A percentile compares a stretch with the other conserved stretches of the same genome.
These are phyloP conservation scores for Annona cherimola DNA, from an alignment of 164 flowering plant species.

Conservation along the genomic window DNA sequence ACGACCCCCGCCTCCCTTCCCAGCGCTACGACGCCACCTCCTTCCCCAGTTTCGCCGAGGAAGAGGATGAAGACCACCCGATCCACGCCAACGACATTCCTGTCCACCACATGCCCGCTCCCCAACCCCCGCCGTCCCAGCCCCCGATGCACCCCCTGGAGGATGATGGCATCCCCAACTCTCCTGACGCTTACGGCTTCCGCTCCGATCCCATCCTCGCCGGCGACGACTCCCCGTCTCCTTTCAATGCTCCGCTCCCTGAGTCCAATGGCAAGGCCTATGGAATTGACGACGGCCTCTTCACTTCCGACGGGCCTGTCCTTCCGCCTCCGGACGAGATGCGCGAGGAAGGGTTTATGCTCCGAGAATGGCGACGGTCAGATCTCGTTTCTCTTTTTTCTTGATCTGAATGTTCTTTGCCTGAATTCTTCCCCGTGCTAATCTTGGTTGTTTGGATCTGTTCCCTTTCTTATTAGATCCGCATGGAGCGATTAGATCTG, in stretches of 20 bases:
- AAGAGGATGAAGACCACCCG: conserved; percentile 10
- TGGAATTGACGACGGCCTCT: conserved; percentile 41
- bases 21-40: conserved; percentile 34
- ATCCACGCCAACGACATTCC: conserved; percentile 44
- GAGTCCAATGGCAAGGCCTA: conserved; percentile 50
- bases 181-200: conserved; percentile 53
- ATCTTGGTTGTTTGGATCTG: not conserved
- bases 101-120: conserved; percentile 32
- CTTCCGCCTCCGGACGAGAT: conserved; percentile 84
- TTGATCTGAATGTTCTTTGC: not conserved
- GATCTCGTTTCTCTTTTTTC: conserved; percentile 1
- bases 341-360: conserved; percentile 80
- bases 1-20: conserved; percentile 34
- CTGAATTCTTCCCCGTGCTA: not conserved
- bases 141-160: conserved; percentile 8
- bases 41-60: conserved; percentile 27
- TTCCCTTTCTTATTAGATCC: not conserved
- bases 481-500: not conserved
- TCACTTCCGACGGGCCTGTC: conserved; percentile 70
- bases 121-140: conserved; percentile 3
- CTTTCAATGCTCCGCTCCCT: conserved; percentile 24
- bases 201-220: conserved; percentile 22
- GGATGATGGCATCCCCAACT: conserved; percentile 13
- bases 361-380: conserved; percentile 95
- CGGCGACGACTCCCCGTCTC: conserved; percentile 27